phyloP scores from a whole-genome alignment of 768 basidiomycete species.

The Phylloporus scabripes region DNA sequence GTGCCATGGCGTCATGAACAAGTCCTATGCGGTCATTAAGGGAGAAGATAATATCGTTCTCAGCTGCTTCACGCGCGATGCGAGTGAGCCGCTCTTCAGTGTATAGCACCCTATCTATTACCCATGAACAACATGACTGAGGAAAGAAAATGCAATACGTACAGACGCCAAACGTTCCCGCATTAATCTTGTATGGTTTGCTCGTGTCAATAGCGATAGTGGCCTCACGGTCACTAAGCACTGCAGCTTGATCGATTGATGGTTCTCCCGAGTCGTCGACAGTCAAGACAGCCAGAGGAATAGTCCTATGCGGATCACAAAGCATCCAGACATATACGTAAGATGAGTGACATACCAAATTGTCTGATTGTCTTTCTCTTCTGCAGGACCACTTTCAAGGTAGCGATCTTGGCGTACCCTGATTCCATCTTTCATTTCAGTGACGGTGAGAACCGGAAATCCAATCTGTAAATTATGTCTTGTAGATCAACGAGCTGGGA shows the following conservation, averaged over 20 bases:
- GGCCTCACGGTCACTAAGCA: conserved; percentile 67
- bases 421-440: conserved; percentile 67
- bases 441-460: conserved; percentile 86
- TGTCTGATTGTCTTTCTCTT: conserved; percentile 80
- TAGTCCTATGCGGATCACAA: conserved; percentile 11
- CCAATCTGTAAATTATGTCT: conserved; percentile 45
- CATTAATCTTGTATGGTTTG: conserved; percentile 86
- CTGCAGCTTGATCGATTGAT: conserved; percentile 50
- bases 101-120: conserved; percentile 79
- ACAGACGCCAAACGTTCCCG: conserved; percentile 87
- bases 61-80: conserved; percentile 78
- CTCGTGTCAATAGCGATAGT: conserved; percentile 66
- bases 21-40: conserved; percentile 88
- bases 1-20: conserved; percentile 73
- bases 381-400: conserved; percentile 75
- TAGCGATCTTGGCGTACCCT: conserved; percentile 87
- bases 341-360: conserved; percentile 53
- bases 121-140: background rate
- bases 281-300: conserved; percentile 73
- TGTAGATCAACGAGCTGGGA: background rate
- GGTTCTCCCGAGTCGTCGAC: conserved; percentile 54
- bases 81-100: conserved; percentile 68
- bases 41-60: conserved; percentile 57
- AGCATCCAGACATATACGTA: background rate
- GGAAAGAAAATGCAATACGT: conserved; percentile 27